phyloP scores from a whole-genome alignment of 331 rosid species.

The Rosa hybrid region DNA sequence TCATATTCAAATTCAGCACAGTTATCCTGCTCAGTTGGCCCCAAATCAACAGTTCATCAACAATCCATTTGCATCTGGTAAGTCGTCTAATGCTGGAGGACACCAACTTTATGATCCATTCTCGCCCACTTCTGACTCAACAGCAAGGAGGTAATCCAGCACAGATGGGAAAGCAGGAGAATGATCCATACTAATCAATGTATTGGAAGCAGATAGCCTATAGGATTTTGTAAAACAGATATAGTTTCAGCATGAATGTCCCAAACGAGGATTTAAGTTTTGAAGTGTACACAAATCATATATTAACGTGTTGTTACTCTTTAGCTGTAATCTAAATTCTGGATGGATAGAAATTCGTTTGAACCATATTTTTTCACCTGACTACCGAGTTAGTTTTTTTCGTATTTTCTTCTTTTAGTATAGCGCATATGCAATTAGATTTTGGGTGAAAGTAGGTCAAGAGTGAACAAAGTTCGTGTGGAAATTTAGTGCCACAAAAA shows the following conservation, averaged over 20 bases:
- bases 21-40: constrained; percentile 39
- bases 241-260: background rate
- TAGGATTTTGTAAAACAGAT: constrained; percentile 1
- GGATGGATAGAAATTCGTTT: background rate
- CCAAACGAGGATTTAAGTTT: background rate
- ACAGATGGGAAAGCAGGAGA: constrained; percentile 28
- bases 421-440: background rate
- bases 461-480: background rate
- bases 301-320: background rate
- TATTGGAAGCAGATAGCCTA: background rate
- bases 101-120: constrained; percentile 90
- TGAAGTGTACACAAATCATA: background rate
- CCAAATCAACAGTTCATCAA: constrained; percentile 49
- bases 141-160: constrained; percentile 43
- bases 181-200: background rate
- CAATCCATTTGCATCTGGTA: constrained; percentile 51
- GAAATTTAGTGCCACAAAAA: background rate
- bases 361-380: background rate
- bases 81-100: constrained; percentile 53
- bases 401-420: background rate
- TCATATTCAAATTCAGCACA: constrained; percentile 45
- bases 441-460: background rate
- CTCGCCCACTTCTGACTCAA: constrained; percentile 71
- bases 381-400: background rate
- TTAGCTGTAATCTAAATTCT: constrained; percentile 1